These are phyloP conservation scores for Groenewaldozyma salmanticensis DNA, from an alignment of 805 yeast genomes.

Conservation along the genomic window DNA sequence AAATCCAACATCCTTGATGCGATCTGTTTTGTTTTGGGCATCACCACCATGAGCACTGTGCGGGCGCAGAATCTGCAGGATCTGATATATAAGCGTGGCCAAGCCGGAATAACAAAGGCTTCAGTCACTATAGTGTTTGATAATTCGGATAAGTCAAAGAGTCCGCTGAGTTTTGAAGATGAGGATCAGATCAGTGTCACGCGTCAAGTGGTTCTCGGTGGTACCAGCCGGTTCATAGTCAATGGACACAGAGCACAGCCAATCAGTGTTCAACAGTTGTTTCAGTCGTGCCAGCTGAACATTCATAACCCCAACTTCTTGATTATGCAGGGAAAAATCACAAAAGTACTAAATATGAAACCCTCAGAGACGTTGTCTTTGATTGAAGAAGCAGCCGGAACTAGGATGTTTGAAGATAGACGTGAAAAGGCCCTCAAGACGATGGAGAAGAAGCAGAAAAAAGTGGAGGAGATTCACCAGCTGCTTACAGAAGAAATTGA, in stretches of 20 bases:
- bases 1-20: constrained; percentile 95
- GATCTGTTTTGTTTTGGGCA: constrained; percentile 96
- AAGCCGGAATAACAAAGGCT: constrained; percentile 96
- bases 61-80: constrained; percentile 91
- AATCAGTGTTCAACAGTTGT: constrained; percentile 77
- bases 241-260: constrained; percentile 97
- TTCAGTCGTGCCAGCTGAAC: constrained; percentile 90
- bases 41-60: constrained; percentile 87
- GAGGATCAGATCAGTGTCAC: constrained; percentile 78
- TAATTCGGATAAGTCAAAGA: constrained; percentile 60
- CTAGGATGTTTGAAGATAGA: constrained; percentile 89
- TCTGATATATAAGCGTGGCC: constrained; percentile 92
- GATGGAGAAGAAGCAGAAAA: constrained; percentile 82
- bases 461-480: constrained; percentile 65
- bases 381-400: constrained; percentile 98
- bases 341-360: constrained; percentile 93
- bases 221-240: constrained; percentile 81
- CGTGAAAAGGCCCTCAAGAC: constrained; percentile 86
- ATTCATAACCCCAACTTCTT: constrained; percentile 95
- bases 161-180: constrained; percentile 83
- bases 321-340: constrained; percentile 98
- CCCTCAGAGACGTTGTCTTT: constrained; percentile 81
- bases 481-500: constrained; percentile 80
- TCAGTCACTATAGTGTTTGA: constrained; percentile 94
- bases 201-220: constrained; percentile 83